Base-by-base conservation (phyloP, 352 stramenopile genomes). In the Phytophthora tubulina region DNA sequence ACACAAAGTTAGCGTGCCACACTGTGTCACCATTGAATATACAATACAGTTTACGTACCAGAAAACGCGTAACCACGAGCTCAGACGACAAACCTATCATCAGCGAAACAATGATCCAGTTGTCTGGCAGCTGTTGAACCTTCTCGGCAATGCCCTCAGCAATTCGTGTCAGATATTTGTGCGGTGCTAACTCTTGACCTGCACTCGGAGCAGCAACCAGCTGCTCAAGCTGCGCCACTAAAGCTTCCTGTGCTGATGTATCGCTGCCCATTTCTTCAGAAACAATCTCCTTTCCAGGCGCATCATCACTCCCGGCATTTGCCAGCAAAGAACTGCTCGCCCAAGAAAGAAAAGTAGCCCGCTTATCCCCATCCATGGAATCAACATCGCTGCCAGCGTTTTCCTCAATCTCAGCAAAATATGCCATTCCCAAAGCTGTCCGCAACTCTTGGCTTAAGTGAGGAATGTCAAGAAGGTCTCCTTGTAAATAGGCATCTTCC, bases 391-490 rank as follows among this genome's bases (percentile, higher is more conserved):
- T n/a, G 17, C 50, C 30, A 21, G 36, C 35, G 5, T 55, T 51
- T 33, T 63, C 35, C 31, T 83, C 81, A 1, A 81, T 68, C 51
- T 75, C 57, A 63, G 79, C 60, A 21, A 88, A 57, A 54, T 89
- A 94, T 1, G 82, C 79, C 44, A 75, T 73, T 7, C 82, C 86
- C 33, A 91, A 69, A 11, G 73, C 74, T 35, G 65, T 60, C 3
- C 82, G 77, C 7, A 93, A 55, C 49, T 82, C 56, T 62, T 87
- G 79, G 31, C 62, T 83, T 57, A 92, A 13, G 52, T 91, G 56
- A 6, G 76, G 49, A 15, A 94, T 73, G 6, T 73, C 73, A 32
- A 92, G 58, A 48, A 70, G 56, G 33, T 88, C 65, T 53, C 81
- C 84, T 3, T 78, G 63, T 27, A 58, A 41, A 62, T 78, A 83